Evolutionary conservation across 768 basidiomycete genomes (phyloP).

Genomic region (Pisolithus sp.): DNA sequence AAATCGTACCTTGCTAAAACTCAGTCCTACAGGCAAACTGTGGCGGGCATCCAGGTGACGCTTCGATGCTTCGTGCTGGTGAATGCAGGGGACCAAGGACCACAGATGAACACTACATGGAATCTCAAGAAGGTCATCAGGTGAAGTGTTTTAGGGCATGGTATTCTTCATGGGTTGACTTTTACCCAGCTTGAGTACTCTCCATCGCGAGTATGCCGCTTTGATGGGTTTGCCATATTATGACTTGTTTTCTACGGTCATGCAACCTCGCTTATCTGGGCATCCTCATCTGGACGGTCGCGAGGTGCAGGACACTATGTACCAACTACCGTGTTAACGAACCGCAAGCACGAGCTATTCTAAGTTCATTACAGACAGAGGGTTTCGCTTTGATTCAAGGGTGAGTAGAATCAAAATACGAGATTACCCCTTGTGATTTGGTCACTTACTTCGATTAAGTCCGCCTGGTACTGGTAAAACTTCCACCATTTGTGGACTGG

Average conservation of each 20-base stretch:
- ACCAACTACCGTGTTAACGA: conserved; percentile 74
- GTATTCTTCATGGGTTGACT: conserved; percentile 1
- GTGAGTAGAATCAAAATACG: conserved; percentile 37
- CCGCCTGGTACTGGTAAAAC: conserved; percentile 99
- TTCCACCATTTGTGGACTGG: conserved; percentile 93
- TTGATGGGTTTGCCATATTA: conserved; percentile 78
- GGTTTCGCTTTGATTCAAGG: conserved; percentile 96
- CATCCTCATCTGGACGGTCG: conserved; percentile 37
- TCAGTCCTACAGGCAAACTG: conserved; percentile 36
- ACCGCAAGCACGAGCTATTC: conserved; percentile 88
- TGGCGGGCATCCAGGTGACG: conserved; percentile 46
- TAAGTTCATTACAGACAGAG: conserved; percentile 58
- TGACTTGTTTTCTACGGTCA: conserved; percentile 64
- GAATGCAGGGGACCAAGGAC: conserved; percentile 47
- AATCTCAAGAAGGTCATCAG: conserved; percentile 73
- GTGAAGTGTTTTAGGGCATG: conserved; percentile 32
- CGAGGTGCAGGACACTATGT: conserved; percentile 64
- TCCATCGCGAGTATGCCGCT: conserved; percentile 89
- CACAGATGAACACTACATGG: conserved; percentile 67
- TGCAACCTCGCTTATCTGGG: conserved; percentile 57
- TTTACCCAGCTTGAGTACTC: conserved; percentile 68
- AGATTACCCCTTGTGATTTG: background rate
- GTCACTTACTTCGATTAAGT: conserved; percentile 34
- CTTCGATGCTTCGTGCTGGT: conserved; percentile 47
- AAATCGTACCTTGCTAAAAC: conserved; percentile 69